Evolutionary conservation across 2,329 filamentous ascomycete genomes (phyloP).

Genomic region (Fusarium multiceps): DNA sequence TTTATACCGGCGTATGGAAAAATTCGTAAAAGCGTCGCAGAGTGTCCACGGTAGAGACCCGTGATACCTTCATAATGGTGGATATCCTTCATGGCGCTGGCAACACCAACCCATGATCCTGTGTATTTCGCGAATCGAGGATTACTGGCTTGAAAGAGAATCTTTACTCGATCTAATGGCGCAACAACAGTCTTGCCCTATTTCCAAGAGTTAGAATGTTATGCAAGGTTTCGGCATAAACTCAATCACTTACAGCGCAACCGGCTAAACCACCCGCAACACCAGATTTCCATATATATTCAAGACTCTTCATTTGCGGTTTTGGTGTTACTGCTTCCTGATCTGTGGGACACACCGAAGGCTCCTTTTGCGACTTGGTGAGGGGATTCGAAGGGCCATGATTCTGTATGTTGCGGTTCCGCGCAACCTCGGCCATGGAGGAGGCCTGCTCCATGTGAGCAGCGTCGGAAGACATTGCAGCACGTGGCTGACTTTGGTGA

Average conservation of each 20-base stretch:
- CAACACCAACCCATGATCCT: slow-evolving; percentile 86
- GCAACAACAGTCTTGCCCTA: slow-evolving; percentile 96
- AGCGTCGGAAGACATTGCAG: slow-evolving; percentile 65
- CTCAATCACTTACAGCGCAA: slow-evolving; percentile 76
- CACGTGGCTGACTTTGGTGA: slow-evolving; percentile 42
- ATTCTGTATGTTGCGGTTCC: slow-evolving; percentile 48
- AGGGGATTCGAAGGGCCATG: slow-evolving; percentile 40
- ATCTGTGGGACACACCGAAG: slow-evolving; percentile 62
- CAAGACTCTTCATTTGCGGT: slow-evolving; percentile 72
- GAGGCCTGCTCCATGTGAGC: slow-evolving; percentile 67
- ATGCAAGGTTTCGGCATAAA: not conserved
- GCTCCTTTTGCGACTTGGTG: slow-evolving; percentile 47
- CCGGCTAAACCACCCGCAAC: slow-evolving; percentile 91
- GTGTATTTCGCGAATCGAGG: slow-evolving; percentile 94
- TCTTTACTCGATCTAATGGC: slow-evolving; percentile 96
- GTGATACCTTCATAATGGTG: slow-evolving; percentile 76
- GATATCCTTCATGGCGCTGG: slow-evolving; percentile 86
- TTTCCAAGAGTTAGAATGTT: slow-evolving; percentile 18
- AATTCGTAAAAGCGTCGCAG: slow-evolving; percentile 90
- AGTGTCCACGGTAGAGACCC: slow-evolving; percentile 93
- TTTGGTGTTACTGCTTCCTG: slow-evolving; percentile 58
- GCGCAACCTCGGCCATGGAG: slow-evolving; percentile 65
- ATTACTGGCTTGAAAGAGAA: slow-evolving; percentile 95
- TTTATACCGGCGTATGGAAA: slow-evolving; percentile 99
- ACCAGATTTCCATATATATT: slow-evolving; percentile 86